Evolutionary conservation across 83 land plant species (phyloP).

Genomic region (Diphasiastrum complanatum): DNA sequence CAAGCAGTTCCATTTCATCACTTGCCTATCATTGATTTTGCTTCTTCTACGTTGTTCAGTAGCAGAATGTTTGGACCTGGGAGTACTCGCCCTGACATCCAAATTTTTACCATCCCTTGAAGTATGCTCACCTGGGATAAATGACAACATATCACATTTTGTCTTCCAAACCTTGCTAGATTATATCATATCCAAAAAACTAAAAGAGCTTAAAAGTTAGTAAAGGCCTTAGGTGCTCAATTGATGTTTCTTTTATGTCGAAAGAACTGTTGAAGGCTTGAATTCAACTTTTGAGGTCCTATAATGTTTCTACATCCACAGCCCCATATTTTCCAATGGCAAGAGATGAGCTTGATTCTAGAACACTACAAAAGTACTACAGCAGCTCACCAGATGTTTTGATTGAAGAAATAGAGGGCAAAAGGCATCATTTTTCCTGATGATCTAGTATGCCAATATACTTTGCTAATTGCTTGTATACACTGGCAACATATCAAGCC

Average conservation of each 20-base stretch:
- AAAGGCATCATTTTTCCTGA: neutral
- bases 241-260: no score
- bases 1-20: no score
- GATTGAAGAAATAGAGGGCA: neutral
- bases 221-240: neutral
- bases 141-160: neutral
- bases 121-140: neutral
- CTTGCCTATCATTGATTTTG: constrained; percentile 14
- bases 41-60: constrained; percentile 11
- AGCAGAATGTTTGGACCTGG: constrained; percentile 15
- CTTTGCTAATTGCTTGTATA: neutral
- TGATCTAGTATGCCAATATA: neutral
- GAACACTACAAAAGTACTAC: neutral
- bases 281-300: neutral
- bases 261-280: neutral
- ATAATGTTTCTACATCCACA: no score
- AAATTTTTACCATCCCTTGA: neutral
- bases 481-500: neutral
- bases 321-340: no score
- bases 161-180: neutral
- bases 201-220: neutral
- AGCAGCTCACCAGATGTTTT: neutral
- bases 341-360: no score
- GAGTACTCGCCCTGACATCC: neutral
- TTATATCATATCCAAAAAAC: neutral